Base-by-base conservation (phyloP, 768 basidiomycete species). In the Kwoniella mangroviensis region DNA sequence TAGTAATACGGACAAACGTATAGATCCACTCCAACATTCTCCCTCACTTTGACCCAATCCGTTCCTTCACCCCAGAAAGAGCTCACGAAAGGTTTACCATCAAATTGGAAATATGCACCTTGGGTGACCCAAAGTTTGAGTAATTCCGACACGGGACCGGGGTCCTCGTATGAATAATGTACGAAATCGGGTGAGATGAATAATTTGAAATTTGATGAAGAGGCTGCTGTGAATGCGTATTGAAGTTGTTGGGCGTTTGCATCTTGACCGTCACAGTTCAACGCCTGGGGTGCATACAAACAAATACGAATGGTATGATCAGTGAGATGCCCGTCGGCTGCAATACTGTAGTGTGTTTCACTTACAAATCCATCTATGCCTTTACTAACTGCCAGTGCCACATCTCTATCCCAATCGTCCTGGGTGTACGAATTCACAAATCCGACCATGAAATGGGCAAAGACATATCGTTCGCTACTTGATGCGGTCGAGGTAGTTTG, bases 111-210 rank as follows among this genome's bases (percentile, higher is more conserved):
- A 62, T 80, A 77, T 10, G 75, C 71, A n/a, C 74, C 67, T 22
- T 67, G 54, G 54, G 26, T 52, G 22, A 69, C 68, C 67, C 74
- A 81, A 59, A 71, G 63, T 58, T 67, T 67, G 24, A 82, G 24
- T 57, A 81, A 60, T 17, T 53, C 40, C 15, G 68, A 71, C 3
- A 79, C 75, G 7, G 51, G 58, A 7, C 49, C 49, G n/a, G 71
- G 67, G 34, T 79, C 76, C 21, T 21, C 28, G 41, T 59, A 53
- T 9, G 57, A 64, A 71, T 74, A 83, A 79, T 79, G 81, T 65
- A 81, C 80, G 76, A 83, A 83, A 65, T 83, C 82, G 68, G 82
- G 80, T 21, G 79, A 80, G 73, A 83, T 82, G 71, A 83, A 82
- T 15, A 80, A 59, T 52, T 78, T 68, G 67, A 83, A 81, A 19